Evolutionary conservation across 129 eudicot genomes (phyloP), one percentile per base, ranked within the genome.

Genomic region (Heracleum sosnowskyi): DNA sequence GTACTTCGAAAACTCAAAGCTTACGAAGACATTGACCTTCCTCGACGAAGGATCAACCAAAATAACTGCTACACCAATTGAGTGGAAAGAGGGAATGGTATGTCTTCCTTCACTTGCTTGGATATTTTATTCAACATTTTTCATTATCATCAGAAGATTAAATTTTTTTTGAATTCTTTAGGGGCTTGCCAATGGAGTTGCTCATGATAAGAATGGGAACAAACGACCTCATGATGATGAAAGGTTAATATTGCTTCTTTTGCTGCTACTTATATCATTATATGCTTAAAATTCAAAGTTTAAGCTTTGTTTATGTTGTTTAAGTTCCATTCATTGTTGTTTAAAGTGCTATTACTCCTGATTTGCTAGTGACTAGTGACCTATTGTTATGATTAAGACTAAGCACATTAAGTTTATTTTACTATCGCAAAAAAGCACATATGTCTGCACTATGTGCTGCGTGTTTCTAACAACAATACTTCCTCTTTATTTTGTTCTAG

Each of bases 1-100:
- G 11, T 92, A 80, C 82, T 96, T 96, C 80, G 97, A 92, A 82
- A 91, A 90, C 57, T 55, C 94, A 31, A 90, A 92, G 86, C 95
- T 96, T 75, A 85, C 90, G 44, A 96, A 96, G 89, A 84, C 95
- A 22, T 86, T 90, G 86, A 87, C 88, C 55, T 96, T 96, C 73
- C 97, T 90, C 42, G 97, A 96, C 31, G 97, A 95, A 47, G 97
- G 89, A 78, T 81, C 90, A 5, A 87, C 93, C 77, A 92, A 96
- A 83, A 76, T 92, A 57, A 89, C 93, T 63, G 92, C 97, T 42
- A 92, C 99, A 35, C 44, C 96, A 42, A 96, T 96, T 35, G 87
- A 89, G 76, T 96, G 99, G 97, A 96, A 92, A 84, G 96, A 96
- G 81, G 99, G 99, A 79, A 87, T 77, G 93, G 97, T 96, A 81